A percentile compares a stretch with the other conserved stretches of the same genome.
Conservation (phyloP, 2,329 filamentous ascomycete genomes). For the Amauroascus niger region DNA sequence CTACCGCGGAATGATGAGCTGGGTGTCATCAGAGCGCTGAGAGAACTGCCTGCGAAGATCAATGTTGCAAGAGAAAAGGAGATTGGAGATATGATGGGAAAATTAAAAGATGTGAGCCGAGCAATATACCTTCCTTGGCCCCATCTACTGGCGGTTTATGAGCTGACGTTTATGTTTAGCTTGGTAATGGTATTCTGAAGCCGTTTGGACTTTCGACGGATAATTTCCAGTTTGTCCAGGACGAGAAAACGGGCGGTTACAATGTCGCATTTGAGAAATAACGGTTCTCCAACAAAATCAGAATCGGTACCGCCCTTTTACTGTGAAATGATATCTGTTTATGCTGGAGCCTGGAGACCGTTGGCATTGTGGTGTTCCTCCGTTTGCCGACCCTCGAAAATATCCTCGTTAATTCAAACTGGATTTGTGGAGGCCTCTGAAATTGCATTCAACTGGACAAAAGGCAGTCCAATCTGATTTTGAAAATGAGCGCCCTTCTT, state of each 20-base stretch:
- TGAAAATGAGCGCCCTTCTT: too few species aligned
- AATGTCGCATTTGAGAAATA: conserved; percentile 68
- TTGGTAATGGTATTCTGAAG: conserved; percentile 85
- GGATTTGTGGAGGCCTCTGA: background rate
- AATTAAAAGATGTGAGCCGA: conserved; percentile 65
- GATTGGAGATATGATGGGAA: conserved; percentile 95
- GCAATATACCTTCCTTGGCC: background rate
- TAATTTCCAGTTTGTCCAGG: conserved; percentile 89
- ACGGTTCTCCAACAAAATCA: background rate
- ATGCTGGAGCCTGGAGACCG: too few species aligned
- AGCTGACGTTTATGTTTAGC: conserved; percentile 30
- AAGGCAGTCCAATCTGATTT: too few species aligned
- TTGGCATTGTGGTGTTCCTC: too few species aligned
- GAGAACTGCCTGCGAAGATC: conserved; percentile 55
- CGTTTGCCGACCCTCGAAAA: too few species aligned
- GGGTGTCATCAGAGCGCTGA: conserved; percentile 57
- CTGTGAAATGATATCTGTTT: background rate
- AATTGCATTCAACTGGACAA: background rate
- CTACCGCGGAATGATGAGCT: conserved; percentile 57
- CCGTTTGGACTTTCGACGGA: conserved; percentile 90
- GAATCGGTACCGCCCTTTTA: too few species aligned
- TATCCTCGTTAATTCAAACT: too few species aligned
- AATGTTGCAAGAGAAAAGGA: conserved; percentile 76
- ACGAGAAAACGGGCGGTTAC: conserved; percentile 81
- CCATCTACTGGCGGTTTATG: background rate